Conservation (phyloP, 2,329 filamentous ascomycete species). For the Fusarium buxicola region DNA sequence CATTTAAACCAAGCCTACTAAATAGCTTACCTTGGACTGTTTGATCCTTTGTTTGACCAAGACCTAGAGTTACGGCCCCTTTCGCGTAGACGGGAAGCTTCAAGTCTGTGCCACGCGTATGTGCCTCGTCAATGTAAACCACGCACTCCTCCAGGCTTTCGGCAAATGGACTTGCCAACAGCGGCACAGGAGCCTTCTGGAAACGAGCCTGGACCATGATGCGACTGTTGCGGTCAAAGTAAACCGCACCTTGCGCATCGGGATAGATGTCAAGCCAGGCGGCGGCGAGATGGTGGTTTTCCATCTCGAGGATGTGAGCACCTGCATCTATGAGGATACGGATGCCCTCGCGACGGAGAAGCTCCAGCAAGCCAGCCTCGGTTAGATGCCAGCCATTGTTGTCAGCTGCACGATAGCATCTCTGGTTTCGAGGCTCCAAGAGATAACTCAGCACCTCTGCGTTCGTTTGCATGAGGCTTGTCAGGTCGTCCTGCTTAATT, state of each 20-base stretch:
- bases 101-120: constrained; percentile 71
- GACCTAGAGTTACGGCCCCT: constrained; percentile 67
- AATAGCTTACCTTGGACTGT: constrained; percentile 66
- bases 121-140: constrained; percentile 70
- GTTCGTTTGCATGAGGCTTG: constrained; percentile 67
- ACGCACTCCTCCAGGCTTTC: constrained; percentile 64
- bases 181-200: constrained; percentile 58
- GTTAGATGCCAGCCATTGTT: constrained; percentile 51
- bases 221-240: constrained; percentile 56
- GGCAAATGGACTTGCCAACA: constrained; percentile 66
- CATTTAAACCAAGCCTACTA: rapidly evolving
- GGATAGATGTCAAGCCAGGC: constrained; percentile 62
- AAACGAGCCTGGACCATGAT: constrained; percentile 38
- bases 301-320: constrained; percentile 71
- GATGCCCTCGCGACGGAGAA: constrained; percentile 49
- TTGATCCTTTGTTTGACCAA: constrained; percentile 69
- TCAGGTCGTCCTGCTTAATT: constrained; percentile 70
- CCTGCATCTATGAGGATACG: constrained; percentile 72
- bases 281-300: constrained; percentile 61
- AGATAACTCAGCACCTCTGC: constrained; percentile 72
- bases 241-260: constrained; percentile 61
- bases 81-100: constrained; percentile 60
- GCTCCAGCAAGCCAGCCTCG: constrained; percentile 7
- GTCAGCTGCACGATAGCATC: constrained; percentile 53
- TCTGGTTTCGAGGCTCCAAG: constrained; percentile 62